Base-by-base conservation (phyloP, 2,329 filamentous ascomycete species). In the Fusarium sp. region DNA sequence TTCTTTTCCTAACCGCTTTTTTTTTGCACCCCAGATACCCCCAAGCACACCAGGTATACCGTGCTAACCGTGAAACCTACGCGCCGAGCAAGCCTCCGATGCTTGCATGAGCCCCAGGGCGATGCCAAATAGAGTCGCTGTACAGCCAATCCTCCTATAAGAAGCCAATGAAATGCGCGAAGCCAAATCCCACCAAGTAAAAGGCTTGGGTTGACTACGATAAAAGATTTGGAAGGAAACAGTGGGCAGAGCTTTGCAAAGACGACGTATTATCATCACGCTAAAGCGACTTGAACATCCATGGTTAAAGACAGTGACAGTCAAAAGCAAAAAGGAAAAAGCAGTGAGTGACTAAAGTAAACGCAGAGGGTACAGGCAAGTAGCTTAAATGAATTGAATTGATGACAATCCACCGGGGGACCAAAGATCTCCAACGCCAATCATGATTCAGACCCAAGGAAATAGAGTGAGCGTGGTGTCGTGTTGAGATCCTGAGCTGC, bases 351-450 rank as follows among this genome's bases (percentile, higher is more conserved):
- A 73, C 71, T 64, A 73, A 70, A 70, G 68, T 71, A 75, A 75
- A 71, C 67, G 60, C 55, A 64, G 60, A 73, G 69, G 54, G 55
- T 75, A 74, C 67, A 74, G 71, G 68, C 71, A 76, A 70, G 69
- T 73, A 76, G 73, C 74, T 75, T 75, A 73, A 77, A 77, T 78
- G 73, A 78, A 79, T 78, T 77, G 76, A 80, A 78, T 79, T 80
- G 76, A 79, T 79, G 76, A 78, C 78, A 78, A 78, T 77, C 78
- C 78, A 78, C 79, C 80, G 58, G 65, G 60, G 66, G 70, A 74
- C 77, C 78, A 75, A 79, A 77, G 69, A 80, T 82, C 80, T 81
- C 79, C 80, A 82, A 82, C 80, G 80, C 80, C 80, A 80, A 79
- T 81, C 80, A 79, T 81, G 76, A 81, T 78, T 78, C 73, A 79